Conservation (phyloP, 75 land plant species). For the Sequoia sempervirens region DNA sequence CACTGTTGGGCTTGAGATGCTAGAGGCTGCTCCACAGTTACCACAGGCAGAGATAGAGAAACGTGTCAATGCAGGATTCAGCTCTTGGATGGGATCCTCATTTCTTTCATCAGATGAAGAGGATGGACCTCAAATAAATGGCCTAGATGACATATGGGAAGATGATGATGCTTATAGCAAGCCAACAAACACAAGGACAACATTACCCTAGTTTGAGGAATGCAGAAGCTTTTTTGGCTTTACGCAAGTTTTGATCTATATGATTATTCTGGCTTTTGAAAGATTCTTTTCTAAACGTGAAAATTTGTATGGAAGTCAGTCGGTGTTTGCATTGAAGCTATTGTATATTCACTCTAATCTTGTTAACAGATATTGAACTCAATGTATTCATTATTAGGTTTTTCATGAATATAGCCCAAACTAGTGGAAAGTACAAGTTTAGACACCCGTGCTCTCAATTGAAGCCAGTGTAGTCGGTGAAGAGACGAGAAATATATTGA, state of each 20-base stretch:
- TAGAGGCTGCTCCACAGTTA: constrained; percentile 46
- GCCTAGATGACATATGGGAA: constrained; percentile 12
- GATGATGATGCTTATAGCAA: constrained; percentile 3
- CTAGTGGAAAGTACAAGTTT: not conserved
- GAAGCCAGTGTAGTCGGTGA: not conserved
- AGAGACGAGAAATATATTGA: not conserved
- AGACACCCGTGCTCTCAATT: not conserved
- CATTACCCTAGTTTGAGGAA: not conserved
- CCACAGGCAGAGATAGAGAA: constrained; percentile 72
- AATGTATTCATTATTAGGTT: not conserved
- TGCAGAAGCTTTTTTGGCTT: not conserved
- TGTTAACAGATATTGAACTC: not conserved
- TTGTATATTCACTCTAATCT: not conserved
- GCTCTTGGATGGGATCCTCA: constrained; percentile 92
- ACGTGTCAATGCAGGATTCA: constrained; percentile 73
- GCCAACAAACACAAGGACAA: not conserved
- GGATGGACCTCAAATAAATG: constrained; percentile 29
- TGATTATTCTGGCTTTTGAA: not conserved
- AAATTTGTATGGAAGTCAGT: not conserved
- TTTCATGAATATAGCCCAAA: not conserved
- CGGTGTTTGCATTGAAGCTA: not conserved
- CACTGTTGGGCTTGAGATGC: constrained; percentile 73
- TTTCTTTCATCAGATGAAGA: constrained; percentile 83
- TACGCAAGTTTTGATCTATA: not conserved
- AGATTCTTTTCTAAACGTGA: not conserved